A percentile compares a stretch with the other conserved stretches of the same genome.
These are phyloP conservation scores for Beverwykella pulmonaria DNA, from an alignment of 495 filamentous ascomycete species.

Conservation along the genomic window DNA sequence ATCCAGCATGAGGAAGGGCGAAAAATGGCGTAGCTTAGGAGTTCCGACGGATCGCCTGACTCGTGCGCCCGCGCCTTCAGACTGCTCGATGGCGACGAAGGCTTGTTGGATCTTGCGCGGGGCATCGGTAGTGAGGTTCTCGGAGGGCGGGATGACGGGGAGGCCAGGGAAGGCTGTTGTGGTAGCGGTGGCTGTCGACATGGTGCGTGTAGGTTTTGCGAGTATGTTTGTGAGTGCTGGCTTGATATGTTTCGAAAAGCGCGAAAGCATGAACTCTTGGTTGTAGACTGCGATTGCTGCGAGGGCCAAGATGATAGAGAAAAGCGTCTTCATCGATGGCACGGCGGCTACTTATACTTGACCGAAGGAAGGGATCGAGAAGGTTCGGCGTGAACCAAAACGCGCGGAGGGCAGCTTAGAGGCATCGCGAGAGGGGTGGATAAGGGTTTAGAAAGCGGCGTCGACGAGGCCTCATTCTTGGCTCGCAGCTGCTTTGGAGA, in stretches of 20 bases:
- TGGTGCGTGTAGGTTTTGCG: slow-evolving; percentile 23
- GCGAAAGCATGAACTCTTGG: slow-evolving; percentile 38
- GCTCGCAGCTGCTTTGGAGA: slow-evolving; percentile 21
- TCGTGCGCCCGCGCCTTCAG: slow-evolving; percentile 85
- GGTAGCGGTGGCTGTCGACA: slow-evolving; percentile 22
- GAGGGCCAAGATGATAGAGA: slow-evolving; percentile 44
- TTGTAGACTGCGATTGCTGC: slow-evolving; percentile 43
- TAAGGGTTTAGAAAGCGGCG: slow-evolving; percentile 25
- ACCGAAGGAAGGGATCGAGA: slow-evolving; percentile 17
- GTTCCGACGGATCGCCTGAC: slow-evolving; percentile 90
- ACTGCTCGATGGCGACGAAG: slow-evolving; percentile 82
- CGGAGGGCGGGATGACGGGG: slow-evolving; percentile 46
- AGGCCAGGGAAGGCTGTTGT: slow-evolving; percentile 46
- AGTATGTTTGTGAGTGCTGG: slow-evolving; percentile 10
- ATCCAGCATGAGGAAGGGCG: slow-evolving; percentile 96
- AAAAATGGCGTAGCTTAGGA: slow-evolving; percentile 79
- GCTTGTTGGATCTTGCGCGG: slow-evolving; percentile 76
- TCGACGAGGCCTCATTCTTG: background rate
- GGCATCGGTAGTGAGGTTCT: slow-evolving; percentile 51
- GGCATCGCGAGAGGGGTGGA: slow-evolving; percentile 18
- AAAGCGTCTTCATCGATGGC: slow-evolving; percentile 38
- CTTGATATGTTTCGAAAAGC: slow-evolving; percentile 26
- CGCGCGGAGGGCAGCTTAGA: slow-evolving; percentile 13
- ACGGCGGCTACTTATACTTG: slow-evolving; percentile 40
- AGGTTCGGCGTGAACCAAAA: slow-evolving; percentile 28